A percentile compares a stretch with the other conserved stretches of the same genome.
phyloP scores from a whole-genome alignment of 2,329 filamentous ascomycete genomes.

The Rhynchosporium secalis region DNA sequence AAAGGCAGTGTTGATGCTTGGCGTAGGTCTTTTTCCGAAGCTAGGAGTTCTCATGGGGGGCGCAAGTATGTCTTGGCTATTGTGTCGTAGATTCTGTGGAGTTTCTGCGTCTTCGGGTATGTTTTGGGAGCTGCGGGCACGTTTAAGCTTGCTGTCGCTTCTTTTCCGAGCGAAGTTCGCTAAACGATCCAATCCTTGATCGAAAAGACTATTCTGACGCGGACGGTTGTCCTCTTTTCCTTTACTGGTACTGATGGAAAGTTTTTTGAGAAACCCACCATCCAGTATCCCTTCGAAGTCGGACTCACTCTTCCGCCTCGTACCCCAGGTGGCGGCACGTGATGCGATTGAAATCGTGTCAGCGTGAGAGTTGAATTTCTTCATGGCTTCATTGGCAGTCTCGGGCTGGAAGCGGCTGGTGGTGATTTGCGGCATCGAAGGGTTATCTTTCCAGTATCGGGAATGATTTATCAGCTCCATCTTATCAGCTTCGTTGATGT shows the following conservation, averaged over 20 bases:
- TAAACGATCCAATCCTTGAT: constrained; percentile 41
- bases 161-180: constrained; percentile 37
- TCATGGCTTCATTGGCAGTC: constrained; percentile 52
- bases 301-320: constrained; percentile 64
- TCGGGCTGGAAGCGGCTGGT: constrained; percentile 45
- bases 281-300: constrained; percentile 61
- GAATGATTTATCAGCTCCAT: constrained; percentile 36
- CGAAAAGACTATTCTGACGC: constrained; percentile 55
- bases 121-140: constrained; percentile 33
- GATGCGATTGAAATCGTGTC: constrained; percentile 58
- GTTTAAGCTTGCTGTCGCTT: constrained; percentile 39
- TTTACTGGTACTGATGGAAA: constrained; percentile 50
- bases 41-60: constrained; percentile 53
- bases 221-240: constrained; percentile 43
- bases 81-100: constrained; percentile 40
- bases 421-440: constrained; percentile 39
- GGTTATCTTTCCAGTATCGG: constrained; percentile 42
- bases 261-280: constrained; percentile 63
- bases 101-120: constrained; percentile 30
- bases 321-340: constrained; percentile 69
- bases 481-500: constrained; percentile 32
- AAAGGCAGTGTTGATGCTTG: constrained; percentile 60
- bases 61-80: constrained; percentile 44
- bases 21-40: constrained; percentile 50
- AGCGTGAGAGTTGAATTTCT: constrained; percentile 45